Evolutionary conservation across 805 yeast genomes (phyloP).

Genomic region (Zygosaccharomyces bisporus): DNA sequence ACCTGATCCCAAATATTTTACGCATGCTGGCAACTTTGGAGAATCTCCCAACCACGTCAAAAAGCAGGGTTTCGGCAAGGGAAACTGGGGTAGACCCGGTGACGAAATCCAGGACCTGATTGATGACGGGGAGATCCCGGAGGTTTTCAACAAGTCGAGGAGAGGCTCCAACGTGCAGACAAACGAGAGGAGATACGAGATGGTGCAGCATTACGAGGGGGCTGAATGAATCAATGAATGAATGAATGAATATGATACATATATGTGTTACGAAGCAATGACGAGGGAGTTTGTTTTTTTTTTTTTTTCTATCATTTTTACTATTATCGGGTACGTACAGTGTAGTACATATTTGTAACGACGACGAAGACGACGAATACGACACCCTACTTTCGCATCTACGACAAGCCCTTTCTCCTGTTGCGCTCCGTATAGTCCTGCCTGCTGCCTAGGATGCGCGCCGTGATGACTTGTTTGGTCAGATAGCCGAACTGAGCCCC

Average conservation of each 20-base stretch:
- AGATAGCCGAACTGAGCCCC: conserved; percentile 55
- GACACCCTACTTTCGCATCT: conserved; percentile 1
- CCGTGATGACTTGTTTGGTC: conserved; percentile 66
- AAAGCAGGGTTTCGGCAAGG: conserved; percentile 81
- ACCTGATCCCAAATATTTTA: conserved; percentile 66
- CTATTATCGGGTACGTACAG: neutral
- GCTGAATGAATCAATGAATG: too few species aligned
- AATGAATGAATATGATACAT: neutral
- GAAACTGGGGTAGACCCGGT: conserved; percentile 83
- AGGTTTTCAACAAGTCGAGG: conserved; percentile 44
- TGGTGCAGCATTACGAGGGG: conserved; percentile 28
- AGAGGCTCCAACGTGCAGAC: conserved; percentile 48
- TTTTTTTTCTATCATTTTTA: conserved; percentile 1
- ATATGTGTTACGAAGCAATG: conserved; percentile 1
- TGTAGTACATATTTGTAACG: conserved; percentile 9
- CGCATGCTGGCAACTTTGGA: conserved; percentile 67
- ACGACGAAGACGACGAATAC: neutral
- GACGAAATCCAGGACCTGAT: conserved; percentile 68
- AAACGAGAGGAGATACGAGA: conserved; percentile 41
- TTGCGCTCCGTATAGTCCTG: conserved; percentile 82
- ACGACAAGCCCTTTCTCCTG: conserved; percentile 67
- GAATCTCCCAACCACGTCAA: conserved; percentile 72
- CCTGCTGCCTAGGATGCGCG: conserved; percentile 66
- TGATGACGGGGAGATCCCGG: conserved; percentile 53
- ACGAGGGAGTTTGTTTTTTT: too few species aligned